Evolutionary conservation across 345 rosid species (phyloP).

Genomic region (Excoecaria agallocha): DNA sequence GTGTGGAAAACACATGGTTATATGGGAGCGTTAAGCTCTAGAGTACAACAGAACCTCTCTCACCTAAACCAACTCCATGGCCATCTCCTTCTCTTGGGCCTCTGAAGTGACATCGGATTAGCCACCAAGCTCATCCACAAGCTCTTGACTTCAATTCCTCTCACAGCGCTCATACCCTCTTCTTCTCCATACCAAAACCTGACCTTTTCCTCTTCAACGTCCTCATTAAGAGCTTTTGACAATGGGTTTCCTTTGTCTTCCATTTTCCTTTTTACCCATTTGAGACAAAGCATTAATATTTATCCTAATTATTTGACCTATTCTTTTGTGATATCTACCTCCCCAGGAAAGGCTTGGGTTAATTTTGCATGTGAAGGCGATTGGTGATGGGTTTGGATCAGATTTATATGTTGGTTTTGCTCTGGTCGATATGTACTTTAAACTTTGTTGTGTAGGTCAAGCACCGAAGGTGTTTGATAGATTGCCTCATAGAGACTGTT

Average conservation of each 20-base stretch:
- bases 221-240: conserved; percentile 52
- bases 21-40: too few relatives aligned
- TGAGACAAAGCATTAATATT: conserved; percentile 41
- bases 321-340: conserved; percentile 49
- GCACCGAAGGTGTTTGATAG: conserved; percentile 58
- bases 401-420: conserved; percentile 63
- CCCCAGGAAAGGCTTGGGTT: conserved; percentile 47
- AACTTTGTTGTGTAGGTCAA: conserved; percentile 32
- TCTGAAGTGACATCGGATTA: conserved; percentile 43
- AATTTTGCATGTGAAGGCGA: conserved; percentile 47
- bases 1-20: too few relatives aligned
- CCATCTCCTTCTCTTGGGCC: conserved; percentile 53
- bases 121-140: conserved; percentile 69
- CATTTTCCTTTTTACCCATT: conserved; percentile 42
- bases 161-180: conserved; percentile 46
- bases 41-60: conserved; percentile 18
- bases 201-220: conserved; percentile 75
- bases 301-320: conserved; percentile 62
- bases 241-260: conserved; percentile 42
- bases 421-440: conserved; percentile 52
- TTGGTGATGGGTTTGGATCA: conserved; percentile 51
- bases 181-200: conserved; percentile 54
- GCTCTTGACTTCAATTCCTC: conserved; percentile 56
- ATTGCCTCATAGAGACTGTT: conserved; percentile 66
- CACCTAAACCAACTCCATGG: conserved; percentile 65